These are phyloP conservation scores for Trichomonas tenax DNA, from an alignment of 208 protist genomes.

Conservation along the genomic window DNA sequence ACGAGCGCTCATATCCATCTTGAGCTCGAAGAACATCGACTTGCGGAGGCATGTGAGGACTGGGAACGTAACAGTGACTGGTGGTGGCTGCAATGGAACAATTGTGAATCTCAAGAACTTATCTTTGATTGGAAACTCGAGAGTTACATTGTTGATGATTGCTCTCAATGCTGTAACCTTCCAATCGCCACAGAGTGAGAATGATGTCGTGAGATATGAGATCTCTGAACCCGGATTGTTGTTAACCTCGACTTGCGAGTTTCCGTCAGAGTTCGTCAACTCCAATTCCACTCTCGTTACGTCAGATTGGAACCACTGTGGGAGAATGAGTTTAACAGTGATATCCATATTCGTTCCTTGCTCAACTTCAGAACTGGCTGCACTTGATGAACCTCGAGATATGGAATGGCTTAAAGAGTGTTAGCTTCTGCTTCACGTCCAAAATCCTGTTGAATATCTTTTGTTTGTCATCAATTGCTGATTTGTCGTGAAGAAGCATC, in stretches of 20 bases:
- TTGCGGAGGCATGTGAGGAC: background rate
- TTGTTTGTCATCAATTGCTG: background rate
- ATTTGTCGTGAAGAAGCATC: background rate
- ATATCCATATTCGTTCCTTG: background rate
- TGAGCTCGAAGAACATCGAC: background rate
- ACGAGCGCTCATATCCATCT: background rate
- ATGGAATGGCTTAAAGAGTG: background rate
- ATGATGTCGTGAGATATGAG: background rate
- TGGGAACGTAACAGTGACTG: background rate
- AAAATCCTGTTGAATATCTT: background rate
- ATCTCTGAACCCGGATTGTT: background rate
- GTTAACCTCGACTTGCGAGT: background rate
- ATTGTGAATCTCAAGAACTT: background rate
- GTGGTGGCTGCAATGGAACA: background rate
- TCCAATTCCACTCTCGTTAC: background rate
- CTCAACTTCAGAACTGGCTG: background rate
- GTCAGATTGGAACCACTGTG: background rate
- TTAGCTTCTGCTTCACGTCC: background rate
- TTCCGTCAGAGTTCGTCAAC: background rate
- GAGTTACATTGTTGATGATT: background rate
- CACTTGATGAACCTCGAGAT: background rate
- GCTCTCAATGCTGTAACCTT: background rate
- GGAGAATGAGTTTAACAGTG: background rate
- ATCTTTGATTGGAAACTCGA: background rate
- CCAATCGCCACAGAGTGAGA: background rate